These are phyloP conservation scores for Rhododendron simsii DNA, from an alignment of 148 eudicot genomes.

Conservation along the genomic window DNA sequence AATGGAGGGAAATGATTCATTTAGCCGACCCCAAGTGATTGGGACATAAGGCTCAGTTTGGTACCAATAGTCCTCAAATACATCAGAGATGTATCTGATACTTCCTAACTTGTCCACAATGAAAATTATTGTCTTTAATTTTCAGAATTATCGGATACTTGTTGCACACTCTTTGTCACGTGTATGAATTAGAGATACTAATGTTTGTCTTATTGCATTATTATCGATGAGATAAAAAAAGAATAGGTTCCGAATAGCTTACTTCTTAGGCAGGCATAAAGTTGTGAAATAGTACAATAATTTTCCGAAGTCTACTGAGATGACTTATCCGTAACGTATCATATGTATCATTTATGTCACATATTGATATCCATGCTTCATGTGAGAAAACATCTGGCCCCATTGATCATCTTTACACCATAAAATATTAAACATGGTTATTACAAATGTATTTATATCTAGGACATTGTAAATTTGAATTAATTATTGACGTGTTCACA, in stretches of 20 bases:
- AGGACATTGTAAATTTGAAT: not conserved
- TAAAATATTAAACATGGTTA: not conserved
- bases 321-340: not conserved
- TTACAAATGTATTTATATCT: not conserved
- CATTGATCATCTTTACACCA: not conserved
- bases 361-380: not conserved
- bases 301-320: not conserved
- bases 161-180: not conserved
- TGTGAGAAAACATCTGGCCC: not conserved
- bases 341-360: not conserved
- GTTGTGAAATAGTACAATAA: not conserved
- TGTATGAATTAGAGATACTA: not conserved
- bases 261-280: not conserved
- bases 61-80: not conserved
- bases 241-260: not conserved
- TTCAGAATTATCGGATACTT: not conserved
- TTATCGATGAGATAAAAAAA: not conserved
- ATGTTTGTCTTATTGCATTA: not conserved
- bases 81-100: not conserved
- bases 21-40: no score
- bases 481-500: not conserved
- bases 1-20: no score
- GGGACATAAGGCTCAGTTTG: no score
- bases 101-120: not conserved
- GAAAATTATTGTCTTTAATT: not conserved